phyloP scores from a whole-genome alignment of 23 red algal species.

The Cyanidiococcus yangmingshanensis region DNA sequence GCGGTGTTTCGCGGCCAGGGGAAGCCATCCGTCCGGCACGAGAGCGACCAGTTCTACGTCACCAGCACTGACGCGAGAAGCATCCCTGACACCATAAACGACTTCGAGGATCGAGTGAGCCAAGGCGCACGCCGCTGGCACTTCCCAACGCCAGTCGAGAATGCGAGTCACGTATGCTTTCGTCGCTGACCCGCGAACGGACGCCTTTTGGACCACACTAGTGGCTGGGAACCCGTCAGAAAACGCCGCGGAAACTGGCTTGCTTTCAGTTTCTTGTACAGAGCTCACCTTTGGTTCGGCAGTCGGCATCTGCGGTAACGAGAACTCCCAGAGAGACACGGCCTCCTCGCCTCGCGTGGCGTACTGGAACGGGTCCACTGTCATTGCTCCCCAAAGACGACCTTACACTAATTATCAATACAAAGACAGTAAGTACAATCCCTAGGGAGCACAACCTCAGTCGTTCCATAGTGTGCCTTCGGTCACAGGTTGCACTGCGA shows the following conservation, averaged over 20 bases:
- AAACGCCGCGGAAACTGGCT: background rate
- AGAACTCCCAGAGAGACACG: background rate
- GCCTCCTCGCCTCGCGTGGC: background rate
- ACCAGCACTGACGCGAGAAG: background rate
- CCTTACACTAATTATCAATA: no score
- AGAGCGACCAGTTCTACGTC: slow-evolving; percentile 14
- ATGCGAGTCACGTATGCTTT: slow-evolving; percentile 13
- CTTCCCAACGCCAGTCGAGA: background rate
- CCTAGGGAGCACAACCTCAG: no score
- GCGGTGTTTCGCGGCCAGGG: background rate
- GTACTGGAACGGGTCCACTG: background rate
- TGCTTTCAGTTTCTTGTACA: background rate
- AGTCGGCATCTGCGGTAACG: background rate
- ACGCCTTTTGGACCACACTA: background rate
- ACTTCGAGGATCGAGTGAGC: background rate
- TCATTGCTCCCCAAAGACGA: no score
- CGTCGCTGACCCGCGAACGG: background rate
- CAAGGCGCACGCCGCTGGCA: slow-evolving; percentile 5
- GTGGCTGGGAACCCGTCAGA: background rate
- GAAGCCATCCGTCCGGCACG: background rate
- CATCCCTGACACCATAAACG: background rate
- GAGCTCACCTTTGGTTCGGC: background rate
- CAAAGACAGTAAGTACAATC: no score
- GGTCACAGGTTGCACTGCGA: no score
- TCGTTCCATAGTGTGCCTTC: no score